Evolutionary conservation across 345 rosid species (phyloP).

Genomic region (Gossypium sturtianum): DNA sequence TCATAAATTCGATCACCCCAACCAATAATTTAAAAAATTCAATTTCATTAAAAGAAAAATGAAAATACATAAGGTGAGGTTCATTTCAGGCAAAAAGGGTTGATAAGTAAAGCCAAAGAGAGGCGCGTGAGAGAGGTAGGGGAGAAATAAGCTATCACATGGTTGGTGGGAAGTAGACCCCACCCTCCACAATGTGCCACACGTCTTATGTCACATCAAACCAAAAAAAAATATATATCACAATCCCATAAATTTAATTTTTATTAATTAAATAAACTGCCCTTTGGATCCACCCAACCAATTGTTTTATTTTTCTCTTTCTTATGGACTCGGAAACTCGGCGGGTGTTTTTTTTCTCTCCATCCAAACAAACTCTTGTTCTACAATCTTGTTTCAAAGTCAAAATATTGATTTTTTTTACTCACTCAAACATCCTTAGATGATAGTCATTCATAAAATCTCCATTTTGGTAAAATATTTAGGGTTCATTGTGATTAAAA

Average conservation of each 20-base stretch:
- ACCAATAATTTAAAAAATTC: no score
- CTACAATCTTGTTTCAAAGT: background rate
- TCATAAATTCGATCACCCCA: no score
- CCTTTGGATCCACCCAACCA: slow-evolving; percentile 3
- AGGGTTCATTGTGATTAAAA: no score
- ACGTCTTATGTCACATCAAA: slow-evolving; percentile 5
- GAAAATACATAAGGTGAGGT: background rate
- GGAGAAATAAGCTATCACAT: slow-evolving; percentile 7
- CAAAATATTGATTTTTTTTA: no score
- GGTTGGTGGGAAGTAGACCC: slow-evolving; percentile 17
- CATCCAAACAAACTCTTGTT: background rate
- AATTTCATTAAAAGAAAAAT: no score
- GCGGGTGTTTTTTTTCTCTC: background rate
- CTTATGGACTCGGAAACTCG: background rate
- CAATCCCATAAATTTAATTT: background rate
- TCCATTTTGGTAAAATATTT: no score
- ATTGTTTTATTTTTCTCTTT: background rate
- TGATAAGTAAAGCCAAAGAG: background rate
- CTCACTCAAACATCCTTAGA: no score
- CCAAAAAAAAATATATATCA: background rate
- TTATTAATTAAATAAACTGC: background rate
- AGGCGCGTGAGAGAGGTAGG: slow-evolving; percentile 9
- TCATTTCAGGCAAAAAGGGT: background rate
- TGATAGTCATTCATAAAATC: no score
- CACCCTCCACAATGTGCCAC: background rate